phyloP scores from a whole-genome alignment of 768 basidiomycete species.

The Russula griseocarnosa region DNA sequence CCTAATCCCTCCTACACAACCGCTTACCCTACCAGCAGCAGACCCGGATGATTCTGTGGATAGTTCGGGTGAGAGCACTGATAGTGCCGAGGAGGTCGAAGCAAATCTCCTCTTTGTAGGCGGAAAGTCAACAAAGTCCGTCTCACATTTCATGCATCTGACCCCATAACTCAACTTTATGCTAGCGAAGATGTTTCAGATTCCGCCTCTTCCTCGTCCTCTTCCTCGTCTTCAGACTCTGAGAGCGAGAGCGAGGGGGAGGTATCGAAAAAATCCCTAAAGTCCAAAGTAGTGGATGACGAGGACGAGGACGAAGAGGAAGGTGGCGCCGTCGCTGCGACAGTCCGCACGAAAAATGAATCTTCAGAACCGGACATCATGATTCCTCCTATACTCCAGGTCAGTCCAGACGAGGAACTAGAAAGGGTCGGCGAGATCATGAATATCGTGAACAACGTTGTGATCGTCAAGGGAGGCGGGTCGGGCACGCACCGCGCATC shows the following conservation, averaged over 20 bases:
- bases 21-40: slow-evolving; percentile 20
- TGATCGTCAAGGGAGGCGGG: slow-evolving; percentile 63
- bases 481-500: slow-evolving; percentile 45
- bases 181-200: slow-evolving; percentile 28
- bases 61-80: slow-evolving; percentile 47
- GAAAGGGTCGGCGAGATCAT: slow-evolving; percentile 77
- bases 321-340: slow-evolving; percentile 49
- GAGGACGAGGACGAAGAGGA: slow-evolving; percentile 46
- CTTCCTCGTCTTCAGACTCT: slow-evolving; percentile 40
- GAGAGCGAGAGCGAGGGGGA: slow-evolving; percentile 28
- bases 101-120: slow-evolving; percentile 46
- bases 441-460: slow-evolving; percentile 67
- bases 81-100: slow-evolving; percentile 72
- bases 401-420: slow-evolving; percentile 59
- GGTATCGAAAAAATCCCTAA: not conserved
- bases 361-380: slow-evolving; percentile 52
- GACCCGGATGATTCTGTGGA: slow-evolving; percentile 44
- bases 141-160: not conserved
- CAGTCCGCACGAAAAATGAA: slow-evolving; percentile 67
- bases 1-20: slow-evolving; percentile 13
- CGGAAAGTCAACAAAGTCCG: slow-evolving; percentile 6
- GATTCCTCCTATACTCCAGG: slow-evolving; percentile 59
- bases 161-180: not conserved
- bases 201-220: slow-evolving; percentile 38
- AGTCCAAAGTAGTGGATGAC: slow-evolving; percentile 6